These are phyloP conservation scores for Lasiosphaeriaceae sp. DNA, from an alignment of 495 filamentous ascomycete genomes.

Conservation along the genomic window DNA sequence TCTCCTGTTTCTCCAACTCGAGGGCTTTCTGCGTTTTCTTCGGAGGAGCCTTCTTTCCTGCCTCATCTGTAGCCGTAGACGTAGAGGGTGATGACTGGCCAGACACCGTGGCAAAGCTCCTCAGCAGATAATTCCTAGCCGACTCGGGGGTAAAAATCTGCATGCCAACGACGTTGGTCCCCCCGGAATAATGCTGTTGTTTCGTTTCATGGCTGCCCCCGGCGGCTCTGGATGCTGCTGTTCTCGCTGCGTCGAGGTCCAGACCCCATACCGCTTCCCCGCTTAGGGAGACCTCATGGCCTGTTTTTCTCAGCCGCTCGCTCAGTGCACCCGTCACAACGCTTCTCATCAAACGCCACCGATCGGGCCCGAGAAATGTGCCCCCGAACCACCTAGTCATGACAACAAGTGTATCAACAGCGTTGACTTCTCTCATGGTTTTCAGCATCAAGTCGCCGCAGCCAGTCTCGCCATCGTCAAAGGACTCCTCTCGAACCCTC, in stretches of 20 bases:
- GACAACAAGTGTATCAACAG: slow-evolving; percentile 80
- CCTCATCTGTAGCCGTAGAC: slow-evolving; percentile 16
- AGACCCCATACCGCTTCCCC: slow-evolving; percentile 70
- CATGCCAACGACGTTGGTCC: slow-evolving; percentile 39
- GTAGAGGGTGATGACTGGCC: neutral
- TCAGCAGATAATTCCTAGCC: slow-evolving; percentile 57
- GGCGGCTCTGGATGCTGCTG: slow-evolving; percentile 13
- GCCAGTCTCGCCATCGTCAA: slow-evolving; percentile 90
- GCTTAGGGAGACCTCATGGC: slow-evolving; percentile 34
- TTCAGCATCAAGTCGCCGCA: slow-evolving; percentile 76
- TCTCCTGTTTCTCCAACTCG: slow-evolving; percentile 58
- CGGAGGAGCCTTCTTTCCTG: slow-evolving; percentile 32
- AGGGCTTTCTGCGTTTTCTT: slow-evolving; percentile 41
- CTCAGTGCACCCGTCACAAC: slow-evolving; percentile 43
- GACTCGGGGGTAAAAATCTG: slow-evolving; percentile 66
- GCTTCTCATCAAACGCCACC: slow-evolving; percentile 56
- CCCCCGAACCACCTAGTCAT: slow-evolving; percentile 94
- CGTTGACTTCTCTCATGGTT: slow-evolving; percentile 74
- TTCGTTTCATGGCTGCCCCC: slow-evolving; percentile 25
- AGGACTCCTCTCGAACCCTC: slow-evolving; percentile 69
- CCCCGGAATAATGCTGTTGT: neutral
- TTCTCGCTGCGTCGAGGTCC: slow-evolving; percentile 64
- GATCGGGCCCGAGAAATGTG: slow-evolving; percentile 76
- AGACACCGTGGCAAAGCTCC: slow-evolving; percentile 49
- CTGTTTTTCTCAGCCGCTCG: slow-evolving; percentile 41